A percentile compares a stretch with the other conserved stretches of the same genome.
Evolutionary conservation across 257 asterid genomes (phyloP).

Genomic region (Ocimum tenuiflorum): DNA sequence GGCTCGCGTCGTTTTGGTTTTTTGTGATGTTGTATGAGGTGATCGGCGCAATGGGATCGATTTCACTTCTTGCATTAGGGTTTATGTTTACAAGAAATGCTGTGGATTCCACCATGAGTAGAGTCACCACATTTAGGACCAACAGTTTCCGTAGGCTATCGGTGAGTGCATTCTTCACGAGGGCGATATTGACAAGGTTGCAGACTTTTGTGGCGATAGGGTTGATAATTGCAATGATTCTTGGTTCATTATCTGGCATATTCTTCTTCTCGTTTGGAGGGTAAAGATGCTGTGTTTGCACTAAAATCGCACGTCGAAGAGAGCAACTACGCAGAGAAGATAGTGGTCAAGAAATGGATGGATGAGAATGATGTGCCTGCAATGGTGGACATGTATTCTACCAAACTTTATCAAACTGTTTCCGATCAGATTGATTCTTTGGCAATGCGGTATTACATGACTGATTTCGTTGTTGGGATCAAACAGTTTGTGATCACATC

Average conservation of each 20-base stretch:
- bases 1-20: constrained; percentile 89
- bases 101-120: constrained; percentile 70
- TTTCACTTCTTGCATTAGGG: constrained; percentile 56
- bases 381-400: constrained; percentile 71
- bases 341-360: constrained; percentile 89
- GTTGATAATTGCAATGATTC: constrained; percentile 68
- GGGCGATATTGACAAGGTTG: constrained; percentile 54
- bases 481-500: constrained; percentile 59
- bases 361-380: constrained; percentile 88
- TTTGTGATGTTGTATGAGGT: constrained; percentile 73
- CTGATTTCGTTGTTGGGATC: constrained; percentile 68
- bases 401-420: constrained; percentile 70
- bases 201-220: constrained; percentile 81
- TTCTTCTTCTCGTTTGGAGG: constrained; percentile 85
- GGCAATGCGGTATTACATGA: constrained; percentile 84
- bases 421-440: constrained; percentile 66
- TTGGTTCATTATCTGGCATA: constrained; percentile 61
- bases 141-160: constrained; percentile 67
- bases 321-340: constrained; percentile 81
- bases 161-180: constrained; percentile 63
- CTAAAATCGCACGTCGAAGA: constrained; percentile 79
- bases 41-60: constrained; percentile 56
- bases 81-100: constrained; percentile 50
- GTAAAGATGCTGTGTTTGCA: constrained; percentile 74
- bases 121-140: constrained; percentile 60